Base-by-base conservation (phyloP, 139 green algal species). In the Micromonas pusilla region DNA sequence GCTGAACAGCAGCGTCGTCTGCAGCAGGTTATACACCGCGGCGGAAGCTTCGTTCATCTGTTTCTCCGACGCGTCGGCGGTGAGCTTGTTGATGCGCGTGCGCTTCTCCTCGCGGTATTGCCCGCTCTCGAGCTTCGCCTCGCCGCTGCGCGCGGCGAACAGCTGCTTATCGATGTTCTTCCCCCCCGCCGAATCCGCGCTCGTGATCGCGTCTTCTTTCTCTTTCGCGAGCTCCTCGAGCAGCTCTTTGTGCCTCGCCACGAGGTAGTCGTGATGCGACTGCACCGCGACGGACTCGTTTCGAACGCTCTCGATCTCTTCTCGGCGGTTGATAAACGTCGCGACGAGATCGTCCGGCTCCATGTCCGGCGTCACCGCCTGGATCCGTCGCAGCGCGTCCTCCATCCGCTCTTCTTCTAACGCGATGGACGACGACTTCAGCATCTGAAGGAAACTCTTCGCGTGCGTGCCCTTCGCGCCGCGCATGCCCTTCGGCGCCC, bases 151-250 rank as follows among this genome's bases (percentile, higher is more conserved):
- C 28, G 30, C 28, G 9, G 64, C 64, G 25, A 25, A 65, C 54
- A 65, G 25, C 25, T 65, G 25, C 25, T 65, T 65, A 65, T 65
- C 25, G 45, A 23, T 57, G 45, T 16, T 57, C 45, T 57, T 57
- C 45, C 45, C 9, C 16, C 45, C 45, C 45, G 9, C 45, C 45
- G 45, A 65, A 37, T 74, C 70, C 70, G 54, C 9, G 45, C 13
- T 77, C 34, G 34, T 33, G 34, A 67, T 77, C 16, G 39, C 70
- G 39, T 33, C 52, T 33, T 33, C 37, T 77, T 9, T 77, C 72
- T 38, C 52, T 79, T 77, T 5, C 28, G 54, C 72, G 45, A 33
- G 3, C 70, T 77, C 36, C 13, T 70, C 16, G 45, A 23, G 45
- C 45, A 33, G 3, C 70, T 77, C 36, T 73, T 70, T 57, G 45